These are phyloP conservation scores for Amborella trichopoda DNA, from an alignment of 164 flowering plant species.

Conservation along the genomic window DNA sequence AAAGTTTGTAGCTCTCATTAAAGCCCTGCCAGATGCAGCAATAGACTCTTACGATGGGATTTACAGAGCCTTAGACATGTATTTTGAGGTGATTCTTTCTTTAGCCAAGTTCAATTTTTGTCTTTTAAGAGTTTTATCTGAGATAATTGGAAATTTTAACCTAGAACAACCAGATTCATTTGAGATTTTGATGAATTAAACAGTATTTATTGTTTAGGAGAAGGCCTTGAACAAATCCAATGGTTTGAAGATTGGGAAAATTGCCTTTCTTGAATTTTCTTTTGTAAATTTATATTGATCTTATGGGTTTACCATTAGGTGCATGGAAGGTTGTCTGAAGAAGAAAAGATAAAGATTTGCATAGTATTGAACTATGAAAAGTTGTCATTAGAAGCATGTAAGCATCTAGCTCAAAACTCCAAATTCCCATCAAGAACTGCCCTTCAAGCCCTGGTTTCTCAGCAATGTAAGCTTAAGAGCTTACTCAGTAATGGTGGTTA, in stretches of 20 bases:
- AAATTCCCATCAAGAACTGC: constrained; percentile 1
- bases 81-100: constrained; percentile 48
- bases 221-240: too few species aligned
- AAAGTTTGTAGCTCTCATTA: constrained; percentile 42
- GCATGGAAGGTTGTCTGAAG: constrained; percentile 30
- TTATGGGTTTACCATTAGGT: constrained; percentile 44
- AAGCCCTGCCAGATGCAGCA: constrained; percentile 57
- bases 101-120: too few species aligned
- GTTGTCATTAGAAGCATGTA: background rate
- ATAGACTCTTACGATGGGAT: constrained; percentile 58
- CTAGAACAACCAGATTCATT: too few species aligned
- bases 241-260: too few species aligned
- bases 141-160: too few species aligned
- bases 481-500: too few species aligned
- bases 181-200: too few species aligned
- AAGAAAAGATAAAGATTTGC: constrained; percentile 1
- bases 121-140: too few species aligned
- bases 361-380: background rate
- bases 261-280: too few species aligned
- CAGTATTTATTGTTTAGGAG: too few species aligned
- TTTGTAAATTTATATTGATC: too few species aligned
- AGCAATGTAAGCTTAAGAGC: constrained; percentile 1
- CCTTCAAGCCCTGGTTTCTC: background rate
- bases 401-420: constrained; percentile 1
- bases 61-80: constrained; percentile 55